These are phyloP conservation scores for Daldinia sp. DNA, from an alignment of 2,329 filamentous ascomycete genomes.

Conservation along the genomic window DNA sequence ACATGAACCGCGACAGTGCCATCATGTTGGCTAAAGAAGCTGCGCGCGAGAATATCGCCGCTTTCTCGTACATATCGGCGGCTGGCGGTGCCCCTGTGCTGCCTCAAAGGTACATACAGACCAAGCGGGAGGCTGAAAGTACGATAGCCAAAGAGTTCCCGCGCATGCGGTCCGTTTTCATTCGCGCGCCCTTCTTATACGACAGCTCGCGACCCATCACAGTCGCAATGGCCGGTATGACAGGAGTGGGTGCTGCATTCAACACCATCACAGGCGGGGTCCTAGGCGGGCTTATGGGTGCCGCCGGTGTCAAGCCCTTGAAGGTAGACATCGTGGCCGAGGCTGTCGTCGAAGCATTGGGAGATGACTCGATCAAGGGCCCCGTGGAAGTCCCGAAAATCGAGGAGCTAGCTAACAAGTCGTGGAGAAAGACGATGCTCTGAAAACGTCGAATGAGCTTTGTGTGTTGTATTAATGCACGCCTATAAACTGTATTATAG, in stretches of 20 bases:
- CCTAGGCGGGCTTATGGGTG: conserved; percentile 81
- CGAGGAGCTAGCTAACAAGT: conserved; percentile 81
- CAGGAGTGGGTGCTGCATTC: conserved; percentile 78
- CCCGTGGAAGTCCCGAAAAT: conserved; percentile 83
- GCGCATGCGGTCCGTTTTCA: conserved; percentile 80
- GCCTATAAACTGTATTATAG: conserved; percentile 48
- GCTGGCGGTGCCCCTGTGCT: conserved; percentile 87
- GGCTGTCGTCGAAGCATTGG: conserved; percentile 88
- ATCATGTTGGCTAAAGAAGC: conserved; percentile 85
- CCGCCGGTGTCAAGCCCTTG: conserved; percentile 85
- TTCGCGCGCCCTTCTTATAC: conserved; percentile 90
- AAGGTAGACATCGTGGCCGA: conserved; percentile 90
- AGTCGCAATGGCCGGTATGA: conserved; percentile 83
- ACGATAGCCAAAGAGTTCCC: conserved; percentile 80
- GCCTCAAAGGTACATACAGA: conserved; percentile 86
- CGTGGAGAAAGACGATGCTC: conserved; percentile 92
- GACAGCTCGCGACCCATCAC: conserved; percentile 86
- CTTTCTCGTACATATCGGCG: conserved; percentile 91
- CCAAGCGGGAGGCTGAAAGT: conserved; percentile 90
- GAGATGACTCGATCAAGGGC: conserved; percentile 78
- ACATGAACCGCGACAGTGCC: conserved; percentile 95
- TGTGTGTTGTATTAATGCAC: conserved; percentile 40
- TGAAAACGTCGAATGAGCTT: conserved; percentile 56
- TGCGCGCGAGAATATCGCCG: conserved; percentile 69
- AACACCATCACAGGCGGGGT: conserved; percentile 83